phyloP scores from a whole-genome alignment of 1,284 basidiomycete genomes.

The Afroboletus lepidellus region DNA sequence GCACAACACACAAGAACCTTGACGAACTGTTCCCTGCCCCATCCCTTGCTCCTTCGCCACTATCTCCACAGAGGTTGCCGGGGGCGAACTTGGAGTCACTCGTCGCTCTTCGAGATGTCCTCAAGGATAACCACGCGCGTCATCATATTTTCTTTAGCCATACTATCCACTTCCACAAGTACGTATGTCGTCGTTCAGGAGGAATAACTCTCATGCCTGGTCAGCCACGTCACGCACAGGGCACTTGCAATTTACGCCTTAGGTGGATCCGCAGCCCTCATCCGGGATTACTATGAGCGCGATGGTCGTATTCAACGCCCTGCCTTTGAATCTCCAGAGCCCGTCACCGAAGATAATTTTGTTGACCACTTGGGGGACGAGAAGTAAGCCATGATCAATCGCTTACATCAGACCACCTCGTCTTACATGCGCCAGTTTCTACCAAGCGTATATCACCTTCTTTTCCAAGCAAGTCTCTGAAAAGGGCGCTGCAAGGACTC shows the following conservation, averaged over 20 bases:
- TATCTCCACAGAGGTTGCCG: conserved; percentile 30
- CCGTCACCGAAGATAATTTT: conserved; percentile 43
- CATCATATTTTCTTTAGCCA: conserved; percentile 31
- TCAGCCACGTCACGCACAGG: conserved; percentile 45
- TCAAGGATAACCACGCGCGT: conserved; percentile 29
- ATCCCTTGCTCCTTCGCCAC: conserved; percentile 25
- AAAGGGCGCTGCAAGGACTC: conserved; percentile 39
- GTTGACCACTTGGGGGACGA: conserved; percentile 42
- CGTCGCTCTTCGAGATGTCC: conserved; percentile 20
- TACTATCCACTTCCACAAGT: conserved; percentile 31
- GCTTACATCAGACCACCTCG: neutral
- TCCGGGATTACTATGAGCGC: conserved; percentile 38
- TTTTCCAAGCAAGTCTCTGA: conserved; percentile 48
- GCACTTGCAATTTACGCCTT: conserved; percentile 43
- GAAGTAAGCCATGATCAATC: conserved; percentile 28
- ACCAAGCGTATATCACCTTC: conserved; percentile 55
- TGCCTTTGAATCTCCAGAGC: conserved; percentile 37
- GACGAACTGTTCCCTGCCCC: conserved; percentile 27
- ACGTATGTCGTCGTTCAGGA: neutral
- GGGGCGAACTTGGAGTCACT: conserved; percentile 22
- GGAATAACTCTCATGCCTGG: neutral
- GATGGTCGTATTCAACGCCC: conserved; percentile 35
- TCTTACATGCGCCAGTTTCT: conserved; percentile 43
- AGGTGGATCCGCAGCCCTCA: conserved; percentile 36
- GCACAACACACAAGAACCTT: neutral